These are phyloP conservation scores for Cryptosporidium canis DNA, from an alignment of 169 alveolate species.

Conservation along the genomic window DNA sequence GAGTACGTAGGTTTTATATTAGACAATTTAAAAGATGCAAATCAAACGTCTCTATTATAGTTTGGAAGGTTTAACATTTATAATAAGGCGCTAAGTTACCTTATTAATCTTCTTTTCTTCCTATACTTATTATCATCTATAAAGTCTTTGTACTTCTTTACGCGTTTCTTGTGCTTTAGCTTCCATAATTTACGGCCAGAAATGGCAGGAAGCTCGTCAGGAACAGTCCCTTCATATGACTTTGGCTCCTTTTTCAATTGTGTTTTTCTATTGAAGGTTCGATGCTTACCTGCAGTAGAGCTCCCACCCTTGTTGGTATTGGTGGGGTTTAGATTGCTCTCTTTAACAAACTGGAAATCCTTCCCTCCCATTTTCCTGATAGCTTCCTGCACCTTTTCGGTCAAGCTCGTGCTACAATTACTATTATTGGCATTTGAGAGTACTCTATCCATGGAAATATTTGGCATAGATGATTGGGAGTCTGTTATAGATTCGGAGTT, in stretches of 20 bases:
- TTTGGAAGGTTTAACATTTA: neutral
- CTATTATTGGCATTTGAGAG: neutral
- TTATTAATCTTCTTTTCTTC: constrained; percentile 12
- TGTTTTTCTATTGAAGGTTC: constrained; percentile 38
- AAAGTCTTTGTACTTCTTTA: constrained; percentile 56
- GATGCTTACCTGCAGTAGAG: neutral
- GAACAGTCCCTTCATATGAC: constrained; percentile 61
- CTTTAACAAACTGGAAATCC: constrained; percentile 47
- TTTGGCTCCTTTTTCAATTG: constrained; percentile 76
- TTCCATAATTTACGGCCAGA: constrained; percentile 79
- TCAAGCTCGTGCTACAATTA: neutral
- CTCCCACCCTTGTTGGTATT: neutral
- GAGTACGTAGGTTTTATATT: neutral
- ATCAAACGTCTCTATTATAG: neutral
- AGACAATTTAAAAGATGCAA: neutral
- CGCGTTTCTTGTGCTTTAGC: constrained; percentile 74
- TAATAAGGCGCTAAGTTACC: neutral
- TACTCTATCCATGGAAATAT: neutral
- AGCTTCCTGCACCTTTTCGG: constrained; percentile 58
- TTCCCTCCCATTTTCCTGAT: constrained; percentile 52
- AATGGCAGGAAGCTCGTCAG: constrained; percentile 75
- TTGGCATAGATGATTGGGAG: neutral
- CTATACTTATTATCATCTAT: constrained; percentile 37
- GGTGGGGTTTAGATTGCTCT: constrained; percentile 7
- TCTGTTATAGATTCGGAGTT: neutral